Base-by-base conservation (phyloP, 2,329 filamentous ascomycete genomes). In the Cladorrhinum sp. region DNA sequence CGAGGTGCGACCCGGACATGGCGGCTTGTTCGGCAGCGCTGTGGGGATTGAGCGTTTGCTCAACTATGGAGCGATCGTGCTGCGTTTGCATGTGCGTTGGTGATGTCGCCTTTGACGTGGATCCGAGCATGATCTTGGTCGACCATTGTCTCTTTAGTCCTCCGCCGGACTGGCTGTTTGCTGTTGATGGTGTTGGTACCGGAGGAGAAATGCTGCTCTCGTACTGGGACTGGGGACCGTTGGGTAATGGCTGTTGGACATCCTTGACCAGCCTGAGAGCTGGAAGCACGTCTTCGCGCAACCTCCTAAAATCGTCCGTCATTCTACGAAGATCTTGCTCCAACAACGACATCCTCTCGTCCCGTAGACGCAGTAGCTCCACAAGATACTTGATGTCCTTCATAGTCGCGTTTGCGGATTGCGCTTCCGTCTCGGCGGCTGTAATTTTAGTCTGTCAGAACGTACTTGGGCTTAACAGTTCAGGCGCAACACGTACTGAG, bases 331-430 rank as follows among this genome's bases (percentile, higher is more conserved):
- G 77, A 72, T 98, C 92, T 61, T 87, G 84, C 74, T 98, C 94
- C 24, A 94, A 84, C 49, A 90, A 80, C 65, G 86, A 86, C 77
- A 98, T 94, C 62, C 92, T 88, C 76, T 97, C 92, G 73, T 99
- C 95, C 67, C 95, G 90, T 65, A 96, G 80, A 66, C 91, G 88
- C 51, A 99, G 86, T 64, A 96, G 92, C 70, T 94, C 90, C 64
- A 96, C 94, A 20, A 99, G 84, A 57, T 93, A 87, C 66, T 91
- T 90, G 70, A 99, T 92, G 72, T 99, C 95, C 70, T 96, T 94
- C 67, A 96, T 86, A 0, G 93, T 96, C 4, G 94, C 94, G 46
- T 87, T 90, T 60, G 91, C 87, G 72, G 96, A 92, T 73, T 93
- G 88, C 50, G 87, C 88, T 73, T 93, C 90, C 66, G 90, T 90